Evolutionary conservation across 805 yeast species (phyloP), one percentile per base, ranked within the genome.

Genomic region (Cyberlindnera mrakii): DNA sequence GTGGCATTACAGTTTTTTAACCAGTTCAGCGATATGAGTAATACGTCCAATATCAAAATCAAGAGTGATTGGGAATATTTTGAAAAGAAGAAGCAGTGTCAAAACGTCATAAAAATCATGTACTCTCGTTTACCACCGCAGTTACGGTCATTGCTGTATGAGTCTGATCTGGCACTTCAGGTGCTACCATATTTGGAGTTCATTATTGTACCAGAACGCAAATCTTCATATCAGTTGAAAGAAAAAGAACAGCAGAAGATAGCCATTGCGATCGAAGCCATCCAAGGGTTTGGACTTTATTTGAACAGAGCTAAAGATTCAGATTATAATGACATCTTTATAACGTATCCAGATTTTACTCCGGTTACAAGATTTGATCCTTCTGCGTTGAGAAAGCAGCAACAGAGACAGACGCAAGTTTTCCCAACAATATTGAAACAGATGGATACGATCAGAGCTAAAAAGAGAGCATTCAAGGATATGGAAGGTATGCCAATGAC

Each of bases 1-100:
- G 76, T 80, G 0, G 76, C 81, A 0, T 56, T 84, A 54, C 83
- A 80, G 43, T 77, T 80, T 49, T 84, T 77, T 71, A 68, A 73
- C 16, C 62, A 75, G 42, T 89, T 84, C 63, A 75, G 80, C 54
- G 89, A 82, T 50, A 68, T 77, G 34, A 70, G 69, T 18, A 77
- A 71, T 45, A 58, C 60, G 44, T 59, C 57, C 6, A 14, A 33
- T 6, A 30, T 60, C 11, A 58, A 57, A 33, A 50, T 64, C 27
- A 57, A 54, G 41, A 59, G 61, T 35, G 53, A 56, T 30, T 66
- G 65, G 50, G 54, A 49, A 27, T 47, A 48, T 43, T 46, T 55
- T 35, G 62, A 58, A 41, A 48, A 31, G 30, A 37, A 40, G 31
- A 52, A 43, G 41, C 41, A 37, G 30, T 54, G 51, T 35, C 13